Conservation (phyloP, 768 basidiomycete genomes). For the Pilatotrama ljubarskyi region DNA sequence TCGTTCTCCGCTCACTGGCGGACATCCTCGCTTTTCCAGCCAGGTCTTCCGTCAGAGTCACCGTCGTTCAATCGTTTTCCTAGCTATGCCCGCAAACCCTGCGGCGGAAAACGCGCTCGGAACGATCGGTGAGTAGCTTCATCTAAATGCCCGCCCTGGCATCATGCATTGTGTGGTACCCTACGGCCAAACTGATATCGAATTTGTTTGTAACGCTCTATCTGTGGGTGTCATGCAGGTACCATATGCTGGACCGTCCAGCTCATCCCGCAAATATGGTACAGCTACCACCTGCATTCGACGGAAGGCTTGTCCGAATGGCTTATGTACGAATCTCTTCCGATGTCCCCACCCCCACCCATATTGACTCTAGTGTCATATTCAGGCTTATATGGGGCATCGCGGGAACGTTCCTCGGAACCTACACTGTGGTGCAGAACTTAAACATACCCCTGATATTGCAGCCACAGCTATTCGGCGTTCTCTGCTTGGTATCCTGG, state of each 20-base stretch:
- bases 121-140: constrained; percentile 53
- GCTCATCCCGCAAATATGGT: constrained; percentile 71
- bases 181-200: too few relatives aligned
- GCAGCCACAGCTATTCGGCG: constrained; percentile 65
- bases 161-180: background rate
- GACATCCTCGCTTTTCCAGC: too few relatives aligned
- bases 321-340: constrained; percentile 19
- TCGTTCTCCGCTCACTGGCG: too few relatives aligned
- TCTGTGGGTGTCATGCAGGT: constrained; percentile 37
- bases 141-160: too few relatives aligned
- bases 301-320: constrained; percentile 62
- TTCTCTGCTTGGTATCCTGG: constrained; percentile 62
- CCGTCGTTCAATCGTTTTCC: background rate
- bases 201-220: background rate
- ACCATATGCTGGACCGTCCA: constrained; percentile 68
- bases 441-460: constrained; percentile 73
- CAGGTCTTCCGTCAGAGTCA: too few relatives aligned
- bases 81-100: constrained; percentile 46
- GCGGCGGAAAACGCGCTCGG: constrained; percentile 69
- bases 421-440: constrained; percentile 62
- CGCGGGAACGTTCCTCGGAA: constrained; percentile 60
- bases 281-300: constrained; percentile 65
- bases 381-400: constrained; percentile 62
- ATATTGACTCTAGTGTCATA: background rate
- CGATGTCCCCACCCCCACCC: background rate